Percentiles rank a stretch among this genome's conserved stretches.
Conservation (phyloP, 495 filamentous ascomycete genomes). For the Halenospora varia region DNA sequence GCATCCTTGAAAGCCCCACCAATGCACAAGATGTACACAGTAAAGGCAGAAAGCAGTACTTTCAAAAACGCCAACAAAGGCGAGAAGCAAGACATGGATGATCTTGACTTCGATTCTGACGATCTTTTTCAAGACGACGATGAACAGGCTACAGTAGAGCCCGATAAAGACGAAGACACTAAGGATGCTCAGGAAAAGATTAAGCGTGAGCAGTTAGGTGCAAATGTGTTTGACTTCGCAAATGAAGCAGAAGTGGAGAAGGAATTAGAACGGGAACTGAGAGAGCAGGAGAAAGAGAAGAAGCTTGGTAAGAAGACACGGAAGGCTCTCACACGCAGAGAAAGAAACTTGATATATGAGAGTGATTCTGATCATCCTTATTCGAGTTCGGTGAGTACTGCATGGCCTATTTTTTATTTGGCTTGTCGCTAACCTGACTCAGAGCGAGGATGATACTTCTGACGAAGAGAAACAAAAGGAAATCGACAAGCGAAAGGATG, state of each 20-base stretch:
- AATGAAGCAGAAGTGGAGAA: constrained; percentile 83
- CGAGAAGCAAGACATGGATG: constrained; percentile 53
- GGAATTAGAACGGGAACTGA: constrained; percentile 66
- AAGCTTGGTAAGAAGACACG: constrained; percentile 69
- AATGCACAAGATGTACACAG: constrained; percentile 38
- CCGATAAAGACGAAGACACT: constrained; percentile 75
- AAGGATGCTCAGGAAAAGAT: constrained; percentile 84
- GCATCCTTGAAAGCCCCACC: constrained; percentile 48
- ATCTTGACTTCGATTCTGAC: constrained; percentile 53
- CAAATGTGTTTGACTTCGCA: constrained; percentile 80
- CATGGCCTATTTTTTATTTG: constrained; percentile 15
- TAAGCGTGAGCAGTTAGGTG: constrained; percentile 80
- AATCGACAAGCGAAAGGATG: constrained; percentile 51
- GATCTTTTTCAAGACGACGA: constrained; percentile 79
- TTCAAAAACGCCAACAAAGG: constrained; percentile 44
- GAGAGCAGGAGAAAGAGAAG: constrained; percentile 61
- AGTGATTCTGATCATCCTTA: constrained; percentile 80
- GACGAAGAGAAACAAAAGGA: constrained; percentile 71
- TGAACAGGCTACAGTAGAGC: constrained; percentile 74
- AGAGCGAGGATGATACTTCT: constrained; percentile 47
- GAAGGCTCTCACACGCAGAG: constrained; percentile 76
- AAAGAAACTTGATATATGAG: constrained; percentile 82
- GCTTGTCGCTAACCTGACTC: constrained; percentile 36
- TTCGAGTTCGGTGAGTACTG: constrained; percentile 42
- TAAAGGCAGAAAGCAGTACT: constrained; percentile 50